phyloP scores from a whole-genome alignment of 192 early-diverging fungal genomes.

The Entomortierella lignicola region DNA sequence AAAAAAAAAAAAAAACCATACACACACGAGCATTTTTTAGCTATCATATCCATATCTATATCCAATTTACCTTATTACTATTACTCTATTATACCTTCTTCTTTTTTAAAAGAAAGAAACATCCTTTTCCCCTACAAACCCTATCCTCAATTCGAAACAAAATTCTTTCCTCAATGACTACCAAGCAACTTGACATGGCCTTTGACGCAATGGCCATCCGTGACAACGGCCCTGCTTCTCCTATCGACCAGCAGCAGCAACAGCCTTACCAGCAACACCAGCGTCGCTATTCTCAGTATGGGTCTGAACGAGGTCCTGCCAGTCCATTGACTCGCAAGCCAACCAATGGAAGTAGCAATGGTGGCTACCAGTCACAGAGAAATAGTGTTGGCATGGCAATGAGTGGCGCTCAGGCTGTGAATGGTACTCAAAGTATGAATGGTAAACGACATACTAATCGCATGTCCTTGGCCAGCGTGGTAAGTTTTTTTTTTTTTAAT shows the following conservation, averaged over 20 bases:
- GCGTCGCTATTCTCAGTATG: slow-evolving; percentile 50
- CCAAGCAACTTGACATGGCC: slow-evolving; percentile 53
- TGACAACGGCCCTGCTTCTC: slow-evolving; percentile 44
- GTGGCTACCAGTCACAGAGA: slow-evolving; percentile 39
- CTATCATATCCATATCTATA: no score
- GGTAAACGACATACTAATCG: slow-evolving; percentile 43
- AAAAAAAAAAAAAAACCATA: slow-evolving; percentile 6
- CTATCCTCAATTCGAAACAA: background rate
- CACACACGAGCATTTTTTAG: no score
- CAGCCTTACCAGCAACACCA: slow-evolving; percentile 27
- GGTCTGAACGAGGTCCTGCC: slow-evolving; percentile 40
- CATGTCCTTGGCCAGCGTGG: slow-evolving; percentile 49
- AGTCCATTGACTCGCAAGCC: slow-evolving; percentile 44
- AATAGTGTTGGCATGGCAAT: slow-evolving; percentile 40
- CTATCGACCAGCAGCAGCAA: slow-evolving; percentile 42
- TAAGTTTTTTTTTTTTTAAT: slow-evolving; percentile 14
- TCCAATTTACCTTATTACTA: no score
- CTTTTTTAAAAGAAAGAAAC: no score
- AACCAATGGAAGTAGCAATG: slow-evolving; percentile 18
- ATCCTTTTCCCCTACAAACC: background rate
- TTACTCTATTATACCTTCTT: no score
- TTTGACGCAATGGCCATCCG: slow-evolving; percentile 50
- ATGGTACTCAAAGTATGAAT: slow-evolving; percentile 30
- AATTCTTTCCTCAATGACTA: slow-evolving; percentile 26
- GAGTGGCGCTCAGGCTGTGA: slow-evolving; percentile 14